phyloP scores from a whole-genome alignment of 805 yeast genomes.

The Candida sphagnicola region DNA sequence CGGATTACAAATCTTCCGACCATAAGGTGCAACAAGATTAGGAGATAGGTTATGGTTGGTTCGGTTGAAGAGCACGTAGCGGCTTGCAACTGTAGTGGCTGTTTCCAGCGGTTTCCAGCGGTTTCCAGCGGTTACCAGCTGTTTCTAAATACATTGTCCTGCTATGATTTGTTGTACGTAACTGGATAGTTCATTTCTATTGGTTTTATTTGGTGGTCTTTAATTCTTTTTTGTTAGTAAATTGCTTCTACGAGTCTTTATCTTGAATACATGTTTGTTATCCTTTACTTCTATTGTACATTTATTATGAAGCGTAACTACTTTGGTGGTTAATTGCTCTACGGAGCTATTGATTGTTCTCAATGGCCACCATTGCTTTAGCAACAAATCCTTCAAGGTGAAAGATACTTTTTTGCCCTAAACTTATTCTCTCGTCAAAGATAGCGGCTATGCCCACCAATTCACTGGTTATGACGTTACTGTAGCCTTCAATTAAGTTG shows the following conservation, averaged over 20 bases:
- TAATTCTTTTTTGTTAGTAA: background rate
- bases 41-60: background rate
- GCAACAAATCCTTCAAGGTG: conserved; percentile 95
- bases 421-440: conserved; percentile 80
- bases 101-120: too few species aligned
- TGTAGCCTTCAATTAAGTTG: conserved; percentile 33
- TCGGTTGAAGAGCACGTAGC: too few species aligned
- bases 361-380: conserved; percentile 74
- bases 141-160: too few species aligned
- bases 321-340: too few species aligned
- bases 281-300: background rate
- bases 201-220: too few species aligned
- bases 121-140: too few species aligned
- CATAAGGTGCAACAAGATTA: conserved; percentile 3
- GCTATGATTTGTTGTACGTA: background rate
- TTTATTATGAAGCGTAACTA: too few species aligned
- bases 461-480: conserved; percentile 28
- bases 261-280: too few species aligned
- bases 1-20: conserved; percentile 1
- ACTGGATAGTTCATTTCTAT: background rate
- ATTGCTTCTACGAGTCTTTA: background rate
- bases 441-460: conserved; percentile 59
- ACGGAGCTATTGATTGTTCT: too few species aligned
- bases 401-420: conserved; percentile 86
- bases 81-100: too few species aligned